These are phyloP conservation scores for Dioscorea dumetorum DNA, from an alignment of 106 monocot genomes.

Conservation along the genomic window DNA sequence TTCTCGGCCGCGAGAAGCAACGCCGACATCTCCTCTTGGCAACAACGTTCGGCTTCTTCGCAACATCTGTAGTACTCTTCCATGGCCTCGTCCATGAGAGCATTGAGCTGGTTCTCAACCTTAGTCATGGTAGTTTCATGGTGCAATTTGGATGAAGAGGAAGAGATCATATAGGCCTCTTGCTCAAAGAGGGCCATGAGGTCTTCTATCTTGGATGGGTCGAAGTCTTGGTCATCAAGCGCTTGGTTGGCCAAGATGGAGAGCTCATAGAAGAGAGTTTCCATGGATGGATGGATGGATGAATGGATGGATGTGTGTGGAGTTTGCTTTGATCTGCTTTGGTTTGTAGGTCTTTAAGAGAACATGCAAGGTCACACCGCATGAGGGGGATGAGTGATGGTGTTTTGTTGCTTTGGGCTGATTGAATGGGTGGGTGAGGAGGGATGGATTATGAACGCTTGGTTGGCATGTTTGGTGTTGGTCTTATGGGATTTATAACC, in stretches of 20 bases:
- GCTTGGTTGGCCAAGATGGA: slow-evolving; percentile 27
- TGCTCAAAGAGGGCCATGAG: slow-evolving; percentile 33
- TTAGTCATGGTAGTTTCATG: slow-evolving; percentile 18
- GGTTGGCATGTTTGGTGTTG: no score
- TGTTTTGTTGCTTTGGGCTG: no score
- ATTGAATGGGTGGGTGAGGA: no score
- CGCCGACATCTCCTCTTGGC: slow-evolving; percentile 12
- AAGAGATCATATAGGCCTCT: slow-evolving; percentile 26
- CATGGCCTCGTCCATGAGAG: slow-evolving; percentile 32
- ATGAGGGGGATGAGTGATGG: no score
- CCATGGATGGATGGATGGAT: slow-evolving; percentile 14
- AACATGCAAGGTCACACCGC: no score
- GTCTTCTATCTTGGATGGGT: slow-evolving; percentile 22
- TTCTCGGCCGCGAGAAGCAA: slow-evolving; percentile 5
- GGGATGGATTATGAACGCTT: no score
- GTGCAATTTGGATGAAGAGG: slow-evolving; percentile 17
- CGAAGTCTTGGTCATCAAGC: slow-evolving; percentile 26
- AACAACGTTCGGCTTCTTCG: slow-evolving; percentile 3
- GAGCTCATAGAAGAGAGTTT: slow-evolving; percentile 36
- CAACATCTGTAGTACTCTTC: slow-evolving; percentile 4
- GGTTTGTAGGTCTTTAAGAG: no score
- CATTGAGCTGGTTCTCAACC: slow-evolving; percentile 25
- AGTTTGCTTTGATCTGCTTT: no score
- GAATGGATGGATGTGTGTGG: no score
- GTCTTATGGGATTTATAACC: no score